Evolutionary conservation across 169 alveolate species (phyloP), one percentile per base, ranked within the genome.

Genomic region (Amoebophrya sp.): DNA sequence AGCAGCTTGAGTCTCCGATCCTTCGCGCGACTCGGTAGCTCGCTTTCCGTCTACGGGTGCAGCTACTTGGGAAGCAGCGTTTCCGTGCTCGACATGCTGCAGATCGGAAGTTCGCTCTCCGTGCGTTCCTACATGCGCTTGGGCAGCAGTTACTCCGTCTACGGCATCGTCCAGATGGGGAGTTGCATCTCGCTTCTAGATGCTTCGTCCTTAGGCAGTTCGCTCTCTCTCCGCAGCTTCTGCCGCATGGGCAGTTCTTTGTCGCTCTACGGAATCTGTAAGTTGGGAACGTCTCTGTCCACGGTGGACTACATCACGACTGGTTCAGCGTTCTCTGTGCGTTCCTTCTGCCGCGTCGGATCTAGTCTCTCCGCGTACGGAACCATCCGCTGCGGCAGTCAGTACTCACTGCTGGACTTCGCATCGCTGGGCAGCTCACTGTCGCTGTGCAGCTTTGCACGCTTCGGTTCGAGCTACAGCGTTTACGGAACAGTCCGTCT

Each of bases 311-410:
- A 55, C 76, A 91, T 89, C 91, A 91, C 40, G 39, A 90, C 34
- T 41, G 94, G 94, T 10, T 90, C 93, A 55, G 36, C 94, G 34
- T 89, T 40, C 41, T 78, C 77, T 36, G 89, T 38, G 92, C 90
- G 90, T 24, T 89, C 90, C 12, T 89, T 34, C 90, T 89, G 53
- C 26, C 90, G 90, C 24, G 36, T 89, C 53, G 90, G 90, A 34
- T 36, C 54, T 89, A 36, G 54, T 2, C 40, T 89, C n/a, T 89
- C 90, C 33, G 90, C 40, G 24, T 89, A 34, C 90, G 36, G 53
- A 34, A 14, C 33, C 53, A 40, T 89, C 33, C 47, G 36, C 33
- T 89, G 36, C 47, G 90, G 90, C 24, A 26, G 41, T 14, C n/a
- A 36, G 36, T 34, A 36, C 90, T 89, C 90, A 10, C 36, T 40